A percentile compares a stretch with the other conserved stretches of the same genome.
Conservation (phyloP, 139 green algal species). For the Tetradesmus obliquus region DNA sequence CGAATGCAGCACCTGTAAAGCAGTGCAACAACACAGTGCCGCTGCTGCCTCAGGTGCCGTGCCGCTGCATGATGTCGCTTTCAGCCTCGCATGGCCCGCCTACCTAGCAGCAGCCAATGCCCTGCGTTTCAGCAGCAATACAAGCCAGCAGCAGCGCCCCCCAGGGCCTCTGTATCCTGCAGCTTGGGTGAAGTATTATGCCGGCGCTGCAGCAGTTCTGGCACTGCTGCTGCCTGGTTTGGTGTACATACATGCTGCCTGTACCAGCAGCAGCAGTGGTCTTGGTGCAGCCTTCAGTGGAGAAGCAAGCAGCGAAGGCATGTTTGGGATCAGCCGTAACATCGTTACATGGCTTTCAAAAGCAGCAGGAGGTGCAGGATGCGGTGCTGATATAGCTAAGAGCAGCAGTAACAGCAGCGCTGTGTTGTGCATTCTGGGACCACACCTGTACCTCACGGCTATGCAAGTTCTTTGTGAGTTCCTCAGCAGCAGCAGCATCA, state of each 20-base stretch:
- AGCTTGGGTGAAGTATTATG: neutral
- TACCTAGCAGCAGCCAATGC: neutral
- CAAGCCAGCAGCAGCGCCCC: neutral
- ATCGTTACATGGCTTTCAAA: too few species aligned
- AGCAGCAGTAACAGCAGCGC: neutral
- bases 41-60: neutral
- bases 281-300: too few species aligned
- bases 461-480: slow-evolving; percentile 14
- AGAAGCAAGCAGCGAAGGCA: too few species aligned
- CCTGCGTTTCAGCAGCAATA: neutral
- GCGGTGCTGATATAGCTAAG: too few species aligned
- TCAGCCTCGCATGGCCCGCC: neutral
- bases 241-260: neutral
- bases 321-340: too few species aligned
- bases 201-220: neutral
- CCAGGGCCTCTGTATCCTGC: neutral
- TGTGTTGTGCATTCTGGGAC: neutral
- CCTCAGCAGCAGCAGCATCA: neutral
- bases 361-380: too few species aligned
- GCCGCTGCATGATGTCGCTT: neutral
- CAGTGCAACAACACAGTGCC: too few species aligned
- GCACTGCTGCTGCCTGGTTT: neutral
- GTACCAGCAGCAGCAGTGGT: neutral
- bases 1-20: too few species aligned
- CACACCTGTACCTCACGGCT: neutral